These are phyloP conservation scores for Pestalotiopsis sp. DNA, from an alignment of 2,329 filamentous ascomycete genomes.

Conservation along the genomic window DNA sequence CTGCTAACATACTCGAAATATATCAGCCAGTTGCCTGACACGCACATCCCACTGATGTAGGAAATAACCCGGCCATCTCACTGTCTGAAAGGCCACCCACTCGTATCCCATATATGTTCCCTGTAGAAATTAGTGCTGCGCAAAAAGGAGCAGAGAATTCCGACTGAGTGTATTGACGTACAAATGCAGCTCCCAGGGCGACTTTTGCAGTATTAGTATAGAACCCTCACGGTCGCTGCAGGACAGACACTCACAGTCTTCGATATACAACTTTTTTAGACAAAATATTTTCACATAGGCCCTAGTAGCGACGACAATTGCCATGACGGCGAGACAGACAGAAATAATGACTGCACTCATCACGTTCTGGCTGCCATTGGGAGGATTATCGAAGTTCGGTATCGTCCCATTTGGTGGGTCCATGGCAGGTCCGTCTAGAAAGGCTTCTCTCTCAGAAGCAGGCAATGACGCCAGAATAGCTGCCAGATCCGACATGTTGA, in stretches of 20 bases:
- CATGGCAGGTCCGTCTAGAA: not conserved
- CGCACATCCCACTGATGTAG: constrained; percentile 9
- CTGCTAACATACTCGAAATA: not conserved
- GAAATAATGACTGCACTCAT: not conserved
- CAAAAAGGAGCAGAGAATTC: not conserved
- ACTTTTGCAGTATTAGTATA: not conserved
- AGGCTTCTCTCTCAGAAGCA: not conserved
- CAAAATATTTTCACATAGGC: not conserved
- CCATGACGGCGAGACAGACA: not conserved
- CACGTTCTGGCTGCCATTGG: not conserved
- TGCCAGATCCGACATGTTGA: not conserved
- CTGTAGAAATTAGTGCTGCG: no score
- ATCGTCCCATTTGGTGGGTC: not conserved
- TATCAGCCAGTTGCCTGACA: not conserved
- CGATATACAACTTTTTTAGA: not conserved
- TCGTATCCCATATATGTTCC: not conserved
- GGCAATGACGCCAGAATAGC: not conserved
- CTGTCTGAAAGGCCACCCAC: not conserved
- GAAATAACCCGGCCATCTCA: not conserved
- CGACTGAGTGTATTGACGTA: not conserved
- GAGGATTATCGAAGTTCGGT: not conserved
- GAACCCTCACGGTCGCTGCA: not conserved
- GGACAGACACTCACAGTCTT: not conserved
- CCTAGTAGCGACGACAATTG: not conserved
- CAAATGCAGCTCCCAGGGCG: not conserved